phyloP scores from a whole-genome alignment of 768 basidiomycete species.

The Pluteus cervinus region DNA sequence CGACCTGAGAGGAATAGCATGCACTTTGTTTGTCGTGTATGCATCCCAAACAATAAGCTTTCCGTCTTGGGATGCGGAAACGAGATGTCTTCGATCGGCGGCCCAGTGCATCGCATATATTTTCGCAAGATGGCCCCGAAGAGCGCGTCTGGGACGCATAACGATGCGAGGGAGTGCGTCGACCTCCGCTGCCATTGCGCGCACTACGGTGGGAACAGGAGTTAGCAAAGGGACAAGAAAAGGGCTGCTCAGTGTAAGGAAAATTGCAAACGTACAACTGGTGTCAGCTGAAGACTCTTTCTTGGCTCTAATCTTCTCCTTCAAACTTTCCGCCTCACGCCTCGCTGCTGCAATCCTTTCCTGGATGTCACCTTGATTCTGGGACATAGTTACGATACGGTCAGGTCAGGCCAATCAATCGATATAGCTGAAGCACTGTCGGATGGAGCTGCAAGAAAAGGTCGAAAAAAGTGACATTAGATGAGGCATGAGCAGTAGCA shows the following conservation, averaged over 20 bases:
- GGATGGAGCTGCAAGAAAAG: constrained; percentile 5
- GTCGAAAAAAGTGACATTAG: constrained; percentile 3
- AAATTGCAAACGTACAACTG: constrained; percentile 61
- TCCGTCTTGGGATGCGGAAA: constrained; percentile 99
- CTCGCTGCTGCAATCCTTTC: constrained; percentile 94
- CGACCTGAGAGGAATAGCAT: constrained; percentile 95
- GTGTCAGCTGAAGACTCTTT: constrained; percentile 98
- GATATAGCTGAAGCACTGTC: too few species aligned
- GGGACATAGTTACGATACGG: constrained; percentile 66
- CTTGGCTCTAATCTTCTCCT: constrained; percentile 97
- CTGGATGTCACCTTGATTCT: constrained; percentile 79
- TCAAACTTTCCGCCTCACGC: constrained; percentile 93
- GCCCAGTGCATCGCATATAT: constrained; percentile 99
- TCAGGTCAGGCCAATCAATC: too few species aligned
- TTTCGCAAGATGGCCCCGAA: constrained; percentile 97
- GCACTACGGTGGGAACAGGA: too few species aligned
- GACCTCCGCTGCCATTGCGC: constrained; percentile 97
- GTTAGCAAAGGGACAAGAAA: too few species aligned
- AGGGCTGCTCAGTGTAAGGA: constrained; percentile 4
- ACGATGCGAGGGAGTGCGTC: constrained; percentile 94
- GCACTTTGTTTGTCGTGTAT: constrained; percentile 99
- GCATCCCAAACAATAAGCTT: constrained; percentile 99
- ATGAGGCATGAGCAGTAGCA: constrained; percentile 6
- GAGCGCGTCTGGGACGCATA: constrained; percentile 91
- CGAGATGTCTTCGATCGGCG: constrained; percentile 92